Conservation (phyloP, 257 asterid genomes). For the Haberlea rhodopensis region DNA sequence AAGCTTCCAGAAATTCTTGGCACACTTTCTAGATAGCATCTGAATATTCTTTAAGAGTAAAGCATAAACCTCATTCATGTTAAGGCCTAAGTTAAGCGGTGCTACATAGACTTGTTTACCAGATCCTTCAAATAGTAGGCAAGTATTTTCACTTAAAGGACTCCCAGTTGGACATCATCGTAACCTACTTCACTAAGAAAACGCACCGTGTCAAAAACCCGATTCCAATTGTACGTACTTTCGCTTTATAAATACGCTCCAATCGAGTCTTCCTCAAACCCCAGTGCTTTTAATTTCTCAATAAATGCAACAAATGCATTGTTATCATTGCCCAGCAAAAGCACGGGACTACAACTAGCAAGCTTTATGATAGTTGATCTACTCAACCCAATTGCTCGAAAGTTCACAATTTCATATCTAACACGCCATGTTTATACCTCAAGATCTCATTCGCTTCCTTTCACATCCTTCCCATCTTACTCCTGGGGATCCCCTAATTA, state of each 20-base stretch:
- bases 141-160: slow-evolving; percentile 48
- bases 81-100: slow-evolving; percentile 67
- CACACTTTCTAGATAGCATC: slow-evolving; percentile 49
- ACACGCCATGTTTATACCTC: slow-evolving; percentile 41
- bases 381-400: slow-evolving; percentile 61
- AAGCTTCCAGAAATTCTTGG: slow-evolving; percentile 63
- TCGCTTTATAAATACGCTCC: slow-evolving; percentile 56
- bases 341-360: slow-evolving; percentile 59
- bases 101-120: slow-evolving; percentile 65
- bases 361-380: slow-evolving; percentile 59
- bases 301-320: slow-evolving; percentile 45
- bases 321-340: slow-evolving; percentile 57
- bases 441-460: slow-evolving; percentile 63
- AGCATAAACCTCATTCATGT: slow-evolving; percentile 30
- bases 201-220: slow-evolving; percentile 47
- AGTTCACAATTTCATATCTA: slow-evolving; percentile 51
- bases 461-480: slow-evolving; percentile 71
- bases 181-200: slow-evolving; percentile 72
- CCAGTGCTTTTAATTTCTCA: slow-evolving; percentile 46
- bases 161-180: slow-evolving; percentile 41
- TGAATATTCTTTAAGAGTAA: slow-evolving; percentile 47
- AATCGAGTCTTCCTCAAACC: slow-evolving; percentile 59
- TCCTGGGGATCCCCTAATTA: slow-evolving; percentile 72
- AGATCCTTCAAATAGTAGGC: slow-evolving; percentile 59
- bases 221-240: slow-evolving; percentile 55